phyloP scores from a whole-genome alignment of 768 basidiomycete genomes.

The Pisolithus orientalis region DNA sequence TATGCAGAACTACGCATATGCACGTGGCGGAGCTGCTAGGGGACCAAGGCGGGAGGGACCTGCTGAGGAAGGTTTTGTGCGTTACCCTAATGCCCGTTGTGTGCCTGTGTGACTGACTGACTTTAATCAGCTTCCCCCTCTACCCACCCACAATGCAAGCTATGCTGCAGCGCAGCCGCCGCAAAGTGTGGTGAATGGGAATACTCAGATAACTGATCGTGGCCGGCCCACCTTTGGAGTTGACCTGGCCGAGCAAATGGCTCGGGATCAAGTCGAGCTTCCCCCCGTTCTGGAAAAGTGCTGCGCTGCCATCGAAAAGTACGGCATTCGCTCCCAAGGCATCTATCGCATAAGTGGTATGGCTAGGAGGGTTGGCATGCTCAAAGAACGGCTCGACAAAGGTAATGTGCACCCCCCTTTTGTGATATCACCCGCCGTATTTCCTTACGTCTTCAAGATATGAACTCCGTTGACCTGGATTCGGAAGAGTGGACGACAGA shows the following conservation, averaged over 20 bases:
- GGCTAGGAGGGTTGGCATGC: slow-evolving; percentile 74
- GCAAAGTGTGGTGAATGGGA: slow-evolving; percentile 20
- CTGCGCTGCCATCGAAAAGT: slow-evolving; percentile 84
- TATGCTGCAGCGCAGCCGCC: slow-evolving; percentile 22
- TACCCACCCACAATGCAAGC: slow-evolving; percentile 38
- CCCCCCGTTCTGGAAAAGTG: slow-evolving; percentile 86
- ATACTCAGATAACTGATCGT: slow-evolving; percentile 42
- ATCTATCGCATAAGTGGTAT: slow-evolving; percentile 94
- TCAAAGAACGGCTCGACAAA: slow-evolving; percentile 82
- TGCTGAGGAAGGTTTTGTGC: slow-evolving; percentile 86
- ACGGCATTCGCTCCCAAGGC: slow-evolving; percentile 79
- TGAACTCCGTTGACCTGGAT: slow-evolving; percentile 83
- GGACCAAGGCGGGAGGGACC: slow-evolving; percentile 90
- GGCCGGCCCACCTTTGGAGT: slow-evolving; percentile 87
- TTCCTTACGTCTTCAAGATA: slow-evolving; percentile 44
- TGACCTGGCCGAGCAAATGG: slow-evolving; percentile 89
- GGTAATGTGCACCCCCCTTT: slow-evolving; percentile 38
- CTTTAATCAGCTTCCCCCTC: slow-evolving; percentile 50
- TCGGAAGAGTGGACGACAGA: slow-evolving; percentile 88
- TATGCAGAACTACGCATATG: slow-evolving; percentile 97
- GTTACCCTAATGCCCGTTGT: slow-evolving; percentile 28
- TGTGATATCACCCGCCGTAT: not conserved
- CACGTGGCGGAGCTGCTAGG: slow-evolving; percentile 56
- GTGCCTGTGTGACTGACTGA: not conserved
- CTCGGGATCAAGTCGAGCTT: slow-evolving; percentile 84